Base-by-base conservation (phyloP, 2,329 filamentous ascomycete genomes). In the Diaporthe ampelina region DNA sequence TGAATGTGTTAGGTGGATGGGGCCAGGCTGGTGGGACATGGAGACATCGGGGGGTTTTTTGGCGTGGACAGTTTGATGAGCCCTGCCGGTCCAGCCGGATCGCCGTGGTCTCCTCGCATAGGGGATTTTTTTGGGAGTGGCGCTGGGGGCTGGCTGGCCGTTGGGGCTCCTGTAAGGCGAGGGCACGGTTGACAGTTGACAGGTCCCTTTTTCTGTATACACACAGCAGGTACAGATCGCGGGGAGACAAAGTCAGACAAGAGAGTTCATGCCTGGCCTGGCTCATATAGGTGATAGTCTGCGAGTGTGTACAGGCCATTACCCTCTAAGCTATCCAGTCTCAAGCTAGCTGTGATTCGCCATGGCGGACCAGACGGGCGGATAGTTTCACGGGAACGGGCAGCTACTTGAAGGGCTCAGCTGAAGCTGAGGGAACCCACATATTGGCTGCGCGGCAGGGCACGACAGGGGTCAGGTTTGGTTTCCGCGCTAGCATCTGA, bases 401-500 rank as follows among this genome's bases (percentile, higher is more conserved):
- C 59, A 63, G 24, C 17, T 45, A 29, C 40, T 21, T 32, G 40
- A 32, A 15, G 10, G 59, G 37, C 24, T 29, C 35, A 52, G 63
- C 48, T 54, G 63, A 54, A 68, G 32, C 48, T 29, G 63, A 68
- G 63, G 48, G 63, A 68, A n/a, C 63, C 48, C 63, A 40, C 48
- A n/a, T n/a, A 67, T n/a, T n/a, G 61, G 61, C 43, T n/a, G 19
- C 29, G 43, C 43, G 43, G 43, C 45, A 67, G 43, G 43, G 61
- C 9, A 24, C 29, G 21, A 29, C 45, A 67, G 61, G 61, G 61
- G 61, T 67, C 11, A 21, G 63, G 37, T 26, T 50, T 68, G 63
- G 48, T 68, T 68, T 68, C 63, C 24, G 63, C 63, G 48, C 63
- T 68, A 68, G 63, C 63, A 68, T 68, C 63, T 68, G 63, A 68